Evolutionary conservation across 495 filamentous ascomycete genomes (phyloP).

Genomic region (Viridothelium virens): DNA sequence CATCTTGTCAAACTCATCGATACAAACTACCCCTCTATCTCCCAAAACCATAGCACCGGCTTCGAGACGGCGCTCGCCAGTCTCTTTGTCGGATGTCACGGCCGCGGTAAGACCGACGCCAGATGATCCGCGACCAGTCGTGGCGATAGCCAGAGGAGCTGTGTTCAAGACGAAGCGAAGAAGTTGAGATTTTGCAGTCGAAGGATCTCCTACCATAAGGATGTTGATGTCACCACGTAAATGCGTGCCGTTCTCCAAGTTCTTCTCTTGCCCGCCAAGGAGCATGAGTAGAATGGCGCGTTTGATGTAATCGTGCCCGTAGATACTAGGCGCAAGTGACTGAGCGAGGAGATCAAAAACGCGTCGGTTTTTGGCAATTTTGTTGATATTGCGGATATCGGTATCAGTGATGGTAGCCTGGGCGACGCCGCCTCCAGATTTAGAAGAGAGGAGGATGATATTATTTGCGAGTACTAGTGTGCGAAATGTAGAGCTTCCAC

Average conservation of each 20-base stretch:
- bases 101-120: slow-evolving; percentile 97
- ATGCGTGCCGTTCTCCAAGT: slow-evolving; percentile 96
- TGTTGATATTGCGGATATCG: slow-evolving; percentile 98
- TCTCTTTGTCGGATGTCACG: slow-evolving; percentile 95
- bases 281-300: slow-evolving; percentile 96
- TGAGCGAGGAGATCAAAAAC: slow-evolving; percentile 91
- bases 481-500: slow-evolving; percentile 83
- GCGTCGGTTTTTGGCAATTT: slow-evolving; percentile 88
- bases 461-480: slow-evolving; percentile 93
- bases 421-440: slow-evolving; percentile 89
- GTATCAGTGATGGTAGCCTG: slow-evolving; percentile 92
- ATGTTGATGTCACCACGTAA: slow-evolving; percentile 98
- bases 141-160: slow-evolving; percentile 92
- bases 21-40: slow-evolving; percentile 95
- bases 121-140: slow-evolving; percentile 93
- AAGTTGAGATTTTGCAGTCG: slow-evolving; percentile 95
- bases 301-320: slow-evolving; percentile 96
- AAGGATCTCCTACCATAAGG: slow-evolving; percentile 98
- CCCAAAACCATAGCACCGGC: slow-evolving; percentile 98
- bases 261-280: slow-evolving; percentile 97
- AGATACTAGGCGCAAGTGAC: slow-evolving; percentile 95
- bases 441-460: slow-evolving; percentile 87
- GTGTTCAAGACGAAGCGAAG: slow-evolving; percentile 97
- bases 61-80: slow-evolving; percentile 87
- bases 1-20: slow-evolving; percentile 99